Evolutionary conservation across 2,329 filamentous ascomycete species (phyloP).

Genomic region (Sodiomyces alkalinus): DNA sequence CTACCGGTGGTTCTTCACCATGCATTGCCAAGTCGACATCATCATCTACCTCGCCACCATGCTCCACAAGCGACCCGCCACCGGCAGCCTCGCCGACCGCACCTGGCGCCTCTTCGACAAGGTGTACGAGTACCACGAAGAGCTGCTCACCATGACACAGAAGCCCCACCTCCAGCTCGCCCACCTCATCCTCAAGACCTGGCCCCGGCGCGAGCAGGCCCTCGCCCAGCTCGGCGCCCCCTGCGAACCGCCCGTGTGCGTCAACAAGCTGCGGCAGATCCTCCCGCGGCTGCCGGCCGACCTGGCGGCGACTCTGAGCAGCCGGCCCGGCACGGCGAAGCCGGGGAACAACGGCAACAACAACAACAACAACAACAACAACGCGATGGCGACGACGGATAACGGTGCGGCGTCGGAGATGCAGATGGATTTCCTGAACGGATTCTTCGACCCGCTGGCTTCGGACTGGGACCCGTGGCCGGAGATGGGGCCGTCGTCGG

Average conservation of each 20-base stretch:
- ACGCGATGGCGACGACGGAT: slow-evolving; percentile 5
- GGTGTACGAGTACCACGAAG: slow-evolving; percentile 32
- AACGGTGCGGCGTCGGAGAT: slow-evolving; percentile 11
- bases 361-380: too few species aligned
- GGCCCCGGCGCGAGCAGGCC: slow-evolving; percentile 32
- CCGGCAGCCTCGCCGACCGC: slow-evolving; percentile 34
- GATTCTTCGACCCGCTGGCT: slow-evolving; percentile 25
- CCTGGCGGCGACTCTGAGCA: slow-evolving; percentile 15
- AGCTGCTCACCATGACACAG: slow-evolving; percentile 32
- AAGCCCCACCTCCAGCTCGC: slow-evolving; percentile 29
- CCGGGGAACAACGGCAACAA: too few species aligned
- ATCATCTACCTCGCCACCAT: slow-evolving; percentile 40
- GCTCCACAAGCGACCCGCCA: slow-evolving; percentile 28
- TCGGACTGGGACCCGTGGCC: slow-evolving; percentile 32
- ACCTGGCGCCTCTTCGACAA: slow-evolving; percentile 33
- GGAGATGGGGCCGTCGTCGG: slow-evolving; percentile 5
- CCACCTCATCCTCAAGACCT: slow-evolving; percentile 33
- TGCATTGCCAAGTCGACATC: slow-evolving; percentile 40
- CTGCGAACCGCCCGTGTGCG: slow-evolving; percentile 27
- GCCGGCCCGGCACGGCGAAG: slow-evolving; percentile 13
- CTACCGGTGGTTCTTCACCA: slow-evolving; percentile 39
- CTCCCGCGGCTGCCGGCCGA: slow-evolving; percentile 26
- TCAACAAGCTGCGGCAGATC: slow-evolving; percentile 27
- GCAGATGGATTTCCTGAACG: slow-evolving; percentile 26
- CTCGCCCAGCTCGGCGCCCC: slow-evolving; percentile 20